These are phyloP conservation scores for Colletotrichum acutatum DNA, from an alignment of 2,329 filamentous ascomycete genomes.

Conservation along the genomic window DNA sequence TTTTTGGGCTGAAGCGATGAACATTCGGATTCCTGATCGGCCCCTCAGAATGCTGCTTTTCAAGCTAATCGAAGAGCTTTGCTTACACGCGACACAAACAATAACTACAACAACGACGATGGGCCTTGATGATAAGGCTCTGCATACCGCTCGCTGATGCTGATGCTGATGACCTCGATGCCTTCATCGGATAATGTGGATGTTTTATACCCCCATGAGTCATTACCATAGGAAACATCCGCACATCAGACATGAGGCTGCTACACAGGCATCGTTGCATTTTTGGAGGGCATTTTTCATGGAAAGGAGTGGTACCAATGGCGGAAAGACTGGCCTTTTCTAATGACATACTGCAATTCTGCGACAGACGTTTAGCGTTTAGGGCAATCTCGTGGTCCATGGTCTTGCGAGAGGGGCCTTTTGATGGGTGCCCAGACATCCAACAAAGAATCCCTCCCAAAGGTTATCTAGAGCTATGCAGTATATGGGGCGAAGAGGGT, in stretches of 20 bases:
- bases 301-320: background rate
- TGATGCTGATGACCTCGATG: slow-evolving; percentile 9
- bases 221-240: background rate
- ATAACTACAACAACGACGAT: background rate
- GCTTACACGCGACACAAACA: slow-evolving; percentile 10
- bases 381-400: background rate
- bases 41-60: slow-evolving; percentile 30
- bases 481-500: background rate
- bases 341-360: background rate
- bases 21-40: slow-evolving; percentile 28
- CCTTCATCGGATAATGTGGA: slow-evolving; percentile 1
- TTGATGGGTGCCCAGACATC: too few relatives aligned
- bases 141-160: background rate
- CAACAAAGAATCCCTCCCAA: too few relatives aligned
- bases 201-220: background rate
- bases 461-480: background rate
- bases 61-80: slow-evolving; percentile 25
- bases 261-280: background rate
- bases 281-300: background rate
- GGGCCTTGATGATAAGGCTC: slow-evolving; percentile 18
- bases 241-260: background rate
- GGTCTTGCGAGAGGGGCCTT: background rate
- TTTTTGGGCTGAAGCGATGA: slow-evolving; percentile 36
- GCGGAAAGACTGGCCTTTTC: too few relatives aligned
- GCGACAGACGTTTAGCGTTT: background rate